Evolutionary conservation across 78 protist species (phyloP), one percentile per base, ranked within the genome.

Genomic region (Dictyostelium intermedium): DNA sequence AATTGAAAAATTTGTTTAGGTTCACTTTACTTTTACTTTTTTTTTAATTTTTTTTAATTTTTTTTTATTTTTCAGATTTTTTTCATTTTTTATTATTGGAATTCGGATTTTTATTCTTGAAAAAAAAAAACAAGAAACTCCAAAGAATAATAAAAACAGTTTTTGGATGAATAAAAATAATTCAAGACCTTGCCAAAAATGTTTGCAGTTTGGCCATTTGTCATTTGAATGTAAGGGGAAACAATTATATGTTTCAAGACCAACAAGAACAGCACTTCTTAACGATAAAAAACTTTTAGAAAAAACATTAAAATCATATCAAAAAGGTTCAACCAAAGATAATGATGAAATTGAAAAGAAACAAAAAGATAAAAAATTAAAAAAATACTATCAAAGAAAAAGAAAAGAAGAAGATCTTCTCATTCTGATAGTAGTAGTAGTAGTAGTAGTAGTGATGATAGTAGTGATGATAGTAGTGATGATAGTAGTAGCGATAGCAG

Each of bases 121-220:
- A 14, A 20, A 50, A 50, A 16, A 50, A 18, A 50, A 16, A 50
- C 16, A n/a, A n/a, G n/a, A n/a, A n/a, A n/a, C n/a, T n/a, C 27
- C 66, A 56, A 50, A 50, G 25, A 56, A 50, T 1, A 50, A 56
- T 5, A 6, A 23, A 50, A 50, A 16, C n/a, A n/a, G n/a, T 18
- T 16, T 50, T 16, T 16, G 20, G 66, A 56, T 56, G 66, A 56
- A 56, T 23, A 56, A 16, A 16, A 56, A 56, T 56, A 56, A 56
- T 56, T 56, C 66, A 5, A 56, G 66, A 56, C 66, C 66, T 18
- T 82, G 86, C 66, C 86, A 82, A 82, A 50, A 56, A 11, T 82
- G 86, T 82, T 82, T 82, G 35, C 39, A 82, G 60, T 82, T 56
- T 60, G 86, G 72, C n/a, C 76, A 60, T 82, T 35, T 82, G 13